Percentiles rank a stretch among this genome's conserved stretches.
phyloP scores from a whole-genome alignment of 78 protist species.

The Emiliania huxleyi region DNA sequence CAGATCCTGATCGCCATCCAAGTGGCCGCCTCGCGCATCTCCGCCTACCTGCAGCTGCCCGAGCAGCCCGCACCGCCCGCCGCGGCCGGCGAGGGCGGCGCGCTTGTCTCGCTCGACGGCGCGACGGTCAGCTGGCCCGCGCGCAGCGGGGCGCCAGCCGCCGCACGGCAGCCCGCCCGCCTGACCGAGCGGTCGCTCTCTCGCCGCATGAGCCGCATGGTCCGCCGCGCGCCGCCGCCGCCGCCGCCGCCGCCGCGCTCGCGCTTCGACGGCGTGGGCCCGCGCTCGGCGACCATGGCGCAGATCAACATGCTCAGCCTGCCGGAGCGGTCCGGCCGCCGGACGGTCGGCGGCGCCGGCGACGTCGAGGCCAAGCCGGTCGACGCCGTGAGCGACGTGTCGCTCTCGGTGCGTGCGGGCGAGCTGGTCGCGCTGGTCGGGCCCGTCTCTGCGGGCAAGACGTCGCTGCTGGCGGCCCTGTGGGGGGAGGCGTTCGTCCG shows the following conservation, averaged over 20 bases:
- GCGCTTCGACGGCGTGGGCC: neutral
- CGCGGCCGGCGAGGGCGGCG: neutral
- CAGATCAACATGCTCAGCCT: no score
- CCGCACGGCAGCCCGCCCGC: neutral
- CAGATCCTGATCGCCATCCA: neutral
- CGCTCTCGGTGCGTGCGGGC: neutral
- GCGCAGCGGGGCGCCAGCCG: neutral
- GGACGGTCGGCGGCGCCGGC: no score
- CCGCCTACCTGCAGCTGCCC: neutral
- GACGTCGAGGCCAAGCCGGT: neutral
- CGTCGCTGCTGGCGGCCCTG: neutral
- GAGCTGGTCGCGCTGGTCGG: slow-evolving; percentile 18
- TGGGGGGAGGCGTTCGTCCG: neutral
- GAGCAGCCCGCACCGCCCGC: neutral
- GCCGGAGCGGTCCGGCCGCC: no score
- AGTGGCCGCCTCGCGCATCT: neutral
- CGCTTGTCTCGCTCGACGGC: neutral
- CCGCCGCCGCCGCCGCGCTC: neutral
- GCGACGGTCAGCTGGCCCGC: neutral
- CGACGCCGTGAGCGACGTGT: neutral
- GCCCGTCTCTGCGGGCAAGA: slow-evolving; percentile 33
- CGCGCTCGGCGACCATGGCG: neutral
- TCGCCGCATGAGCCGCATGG: neutral
- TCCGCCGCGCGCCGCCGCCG: neutral
- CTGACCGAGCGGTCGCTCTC: neutral